Evolutionary conservation across 495 filamentous ascomycete genomes (phyloP), one percentile per base, ranked within the genome.

Genomic region (Aspergillus diversus): DNA sequence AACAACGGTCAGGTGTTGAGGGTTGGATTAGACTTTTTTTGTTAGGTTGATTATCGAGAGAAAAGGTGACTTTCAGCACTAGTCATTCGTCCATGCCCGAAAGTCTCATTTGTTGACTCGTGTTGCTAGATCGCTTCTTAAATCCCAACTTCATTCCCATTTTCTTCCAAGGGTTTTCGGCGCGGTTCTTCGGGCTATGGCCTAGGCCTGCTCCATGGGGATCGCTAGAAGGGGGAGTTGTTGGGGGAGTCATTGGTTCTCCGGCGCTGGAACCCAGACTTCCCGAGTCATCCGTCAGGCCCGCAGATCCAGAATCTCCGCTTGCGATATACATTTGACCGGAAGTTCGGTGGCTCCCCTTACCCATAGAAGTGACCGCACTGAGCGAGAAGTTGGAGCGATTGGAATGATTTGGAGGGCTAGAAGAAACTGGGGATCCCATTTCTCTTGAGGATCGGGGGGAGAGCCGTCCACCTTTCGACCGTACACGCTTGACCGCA

Each of bases 221-320:
- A 73, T 84, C 81, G 71, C 85, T 78, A 21, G 87, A 90, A 6
- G 92, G 92, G 8, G 92, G 92, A 5, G 92, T 94, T 7, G 87
- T 93, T 3, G 92, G 92, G 15, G 92, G 92, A n/a, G 92, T 96
- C 88, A 95, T 92, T 0, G 89, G 91, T 65, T 91, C 89, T 50
- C 81, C 79, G 5, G 76, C 70, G 59, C 77, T 82, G n/a, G 79
- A 80, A 37, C 75, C 71, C 33, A 76, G 59, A 52, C 76, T 80
- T 17, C 73, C 73, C 7, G 81, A 82, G 61, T 84, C 82, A 55
- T 85, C 82, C 7, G 82, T 82, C 52, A 83, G 65, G 6, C 70
- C 57, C 13, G 69, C 51, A 13, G 73, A 74, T 8, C 62, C 69
- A 0, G 73, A 79, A 27, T 84, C 81, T 34, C 72, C 75, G 33